Percentiles rank a stretch among this genome's conserved stretches.
phyloP scores from a whole-genome alignment of 257 asterid species.

The Capsicum chinense region DNA sequence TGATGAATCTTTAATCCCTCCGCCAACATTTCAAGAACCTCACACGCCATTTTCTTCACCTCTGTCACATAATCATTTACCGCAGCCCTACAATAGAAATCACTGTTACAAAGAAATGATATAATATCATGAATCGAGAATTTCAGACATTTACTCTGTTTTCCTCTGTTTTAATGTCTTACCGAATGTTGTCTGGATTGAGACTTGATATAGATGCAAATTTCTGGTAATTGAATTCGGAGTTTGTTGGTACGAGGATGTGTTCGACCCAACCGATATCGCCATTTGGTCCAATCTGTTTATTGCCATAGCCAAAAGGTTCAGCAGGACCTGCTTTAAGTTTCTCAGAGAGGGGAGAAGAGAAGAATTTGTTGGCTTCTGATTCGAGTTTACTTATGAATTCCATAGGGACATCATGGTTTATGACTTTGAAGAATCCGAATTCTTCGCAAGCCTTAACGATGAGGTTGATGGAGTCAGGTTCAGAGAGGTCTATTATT shows the following conservation, averaged over 20 bases:
- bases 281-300: conserved; percentile 35
- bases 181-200: conserved; percentile 28
- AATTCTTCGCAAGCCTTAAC: conserved; percentile 39
- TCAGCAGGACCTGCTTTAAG: conserved; percentile 35
- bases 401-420: conserved; percentile 34
- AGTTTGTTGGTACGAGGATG: conserved; percentile 28
- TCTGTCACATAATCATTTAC: conserved; percentile 34
- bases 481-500: conserved; percentile 33
- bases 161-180: not conserved
- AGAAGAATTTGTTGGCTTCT: conserved; percentile 32
- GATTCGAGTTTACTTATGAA: conserved; percentile 32
- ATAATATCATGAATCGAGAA: not conserved
- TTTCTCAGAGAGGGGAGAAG: conserved; percentile 30
- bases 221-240: conserved; percentile 25
- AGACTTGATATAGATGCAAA: conserved; percentile 13
- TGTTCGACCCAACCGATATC: conserved; percentile 42
- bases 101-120: not conserved
- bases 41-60: conserved; percentile 41
- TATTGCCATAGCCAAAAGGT: conserved; percentile 40
- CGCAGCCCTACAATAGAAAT: not conserved
- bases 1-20: conserved; percentile 39
- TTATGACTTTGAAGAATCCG: conserved; percentile 40
- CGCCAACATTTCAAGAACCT: conserved; percentile 39
- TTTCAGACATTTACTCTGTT: not conserved
- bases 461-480: conserved; percentile 32